Percentiles rank a stretch among this genome's conserved stretches.
phyloP scores from a whole-genome alignment of 768 basidiomycete species.

The Psilocybe cyanescens region DNA sequence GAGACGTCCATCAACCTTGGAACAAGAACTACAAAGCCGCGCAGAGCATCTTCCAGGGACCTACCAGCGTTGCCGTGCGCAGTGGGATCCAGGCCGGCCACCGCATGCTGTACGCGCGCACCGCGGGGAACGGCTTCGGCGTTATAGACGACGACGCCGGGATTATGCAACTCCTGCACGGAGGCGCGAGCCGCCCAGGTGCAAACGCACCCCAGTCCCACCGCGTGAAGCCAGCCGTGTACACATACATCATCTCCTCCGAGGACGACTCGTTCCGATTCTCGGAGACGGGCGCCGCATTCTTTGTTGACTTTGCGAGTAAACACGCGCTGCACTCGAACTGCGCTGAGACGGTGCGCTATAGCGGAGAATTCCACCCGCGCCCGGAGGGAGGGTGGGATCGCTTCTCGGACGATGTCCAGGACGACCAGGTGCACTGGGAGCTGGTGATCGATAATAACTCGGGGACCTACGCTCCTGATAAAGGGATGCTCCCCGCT shows the following conservation, averaged over 20 bases:
- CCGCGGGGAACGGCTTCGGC: slow-evolving; percentile 64
- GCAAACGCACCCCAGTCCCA: slow-evolving; percentile 23
- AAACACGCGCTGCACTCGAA: slow-evolving; percentile 88
- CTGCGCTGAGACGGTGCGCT: slow-evolving; percentile 67
- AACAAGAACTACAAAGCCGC: slow-evolving; percentile 70
- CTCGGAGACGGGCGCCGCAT: slow-evolving; percentile 86
- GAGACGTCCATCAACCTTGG: slow-evolving; percentile 66
- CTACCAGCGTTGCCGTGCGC: slow-evolving; percentile 64
- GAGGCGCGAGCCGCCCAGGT: slow-evolving; percentile 30
- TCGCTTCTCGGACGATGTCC: slow-evolving; percentile 55
- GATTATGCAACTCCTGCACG: slow-evolving; percentile 54
- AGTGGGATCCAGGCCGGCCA: slow-evolving; percentile 75
- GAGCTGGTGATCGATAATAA: slow-evolving; percentile 88
- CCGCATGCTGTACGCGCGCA: slow-evolving; percentile 73
- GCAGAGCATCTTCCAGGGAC: slow-evolving; percentile 69
- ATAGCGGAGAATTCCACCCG: slow-evolving; percentile 81
- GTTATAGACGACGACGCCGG: slow-evolving; percentile 53
- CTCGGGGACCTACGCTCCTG: slow-evolving; percentile 84
- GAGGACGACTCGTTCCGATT: slow-evolving; percentile 81
- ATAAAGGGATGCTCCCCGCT: slow-evolving; percentile 60
- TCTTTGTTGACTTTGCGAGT: slow-evolving; percentile 85
- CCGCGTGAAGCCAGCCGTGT: slow-evolving; percentile 79
- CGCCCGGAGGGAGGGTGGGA: slow-evolving; percentile 73
- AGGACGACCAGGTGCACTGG: slow-evolving; percentile 67
- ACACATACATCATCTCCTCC: slow-evolving; percentile 82